These are phyloP conservation scores for Heliamphora exappendiculata DNA, from an alignment of 148 eudicot species.

Conservation along the genomic window DNA sequence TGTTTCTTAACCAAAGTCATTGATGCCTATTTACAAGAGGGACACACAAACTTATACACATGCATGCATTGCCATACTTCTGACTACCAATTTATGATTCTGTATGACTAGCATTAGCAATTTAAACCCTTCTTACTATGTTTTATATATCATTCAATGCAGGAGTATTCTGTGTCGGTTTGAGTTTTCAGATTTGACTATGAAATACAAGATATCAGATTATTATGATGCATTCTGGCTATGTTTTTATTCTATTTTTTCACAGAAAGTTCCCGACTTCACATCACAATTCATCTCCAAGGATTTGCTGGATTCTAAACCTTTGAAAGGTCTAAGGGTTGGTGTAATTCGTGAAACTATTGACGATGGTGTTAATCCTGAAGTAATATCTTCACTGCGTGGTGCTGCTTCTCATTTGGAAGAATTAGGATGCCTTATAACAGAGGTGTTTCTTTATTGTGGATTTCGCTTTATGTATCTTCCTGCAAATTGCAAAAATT, in stretches of 20 bases:
- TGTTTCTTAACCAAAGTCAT: not conserved
- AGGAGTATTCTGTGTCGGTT: not conserved
- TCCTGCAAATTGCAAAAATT: not conserved
- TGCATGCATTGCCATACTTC: not conserved
- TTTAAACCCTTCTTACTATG: not conserved
- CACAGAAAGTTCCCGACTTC: slow-evolving; percentile 80
- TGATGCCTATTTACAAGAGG: not conserved
- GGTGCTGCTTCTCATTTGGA: slow-evolving; percentile 83
- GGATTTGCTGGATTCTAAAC: slow-evolving; percentile 60
- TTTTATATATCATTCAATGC: not conserved
- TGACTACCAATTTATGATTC: not conserved
- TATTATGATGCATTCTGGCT: not conserved
- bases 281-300: slow-evolving; percentile 47
- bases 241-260: slow-evolving; percentile 11
- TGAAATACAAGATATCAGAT: not conserved
- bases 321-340: slow-evolving; percentile 81
- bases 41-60: not conserved
- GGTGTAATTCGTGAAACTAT: slow-evolving; percentile 89
- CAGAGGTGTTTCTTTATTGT: slow-evolving; percentile 53
- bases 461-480: slow-evolving; percentile 1
- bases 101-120: not conserved
- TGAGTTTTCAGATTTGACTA: not conserved
- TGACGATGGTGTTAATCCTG: slow-evolving; percentile 75
- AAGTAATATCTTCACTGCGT: slow-evolving; percentile 56
- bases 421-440: slow-evolving; percentile 68